Conservation (phyloP, 352 stramenopile genomes). For the Pythium monospermum region DNA sequence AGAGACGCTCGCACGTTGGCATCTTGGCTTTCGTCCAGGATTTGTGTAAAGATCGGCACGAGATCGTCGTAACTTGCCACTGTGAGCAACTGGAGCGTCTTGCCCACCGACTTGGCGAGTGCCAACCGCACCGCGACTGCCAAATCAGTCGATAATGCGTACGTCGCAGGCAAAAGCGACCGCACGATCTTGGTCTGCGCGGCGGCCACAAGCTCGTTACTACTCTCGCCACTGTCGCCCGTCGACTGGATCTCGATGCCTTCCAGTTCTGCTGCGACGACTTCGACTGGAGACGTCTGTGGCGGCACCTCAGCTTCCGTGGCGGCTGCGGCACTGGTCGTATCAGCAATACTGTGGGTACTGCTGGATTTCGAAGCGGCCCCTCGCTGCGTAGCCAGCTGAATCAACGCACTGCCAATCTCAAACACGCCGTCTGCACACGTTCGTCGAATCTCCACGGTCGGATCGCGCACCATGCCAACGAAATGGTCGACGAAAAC, state of each 20-base stretch:
- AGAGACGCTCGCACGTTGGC: slow-evolving; percentile 70
- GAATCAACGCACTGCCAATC: slow-evolving; percentile 54
- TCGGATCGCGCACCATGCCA: slow-evolving; percentile 72
- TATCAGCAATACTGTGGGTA: not conserved
- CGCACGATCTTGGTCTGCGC: slow-evolving; percentile 77
- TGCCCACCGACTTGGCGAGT: slow-evolving; percentile 70
- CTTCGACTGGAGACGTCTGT: slow-evolving; percentile 12
- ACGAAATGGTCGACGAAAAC: slow-evolving; percentile 88
- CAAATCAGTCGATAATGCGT: slow-evolving; percentile 68
- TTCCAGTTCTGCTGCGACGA: slow-evolving; percentile 24
- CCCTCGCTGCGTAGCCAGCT: slow-evolving; percentile 36
- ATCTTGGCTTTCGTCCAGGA: slow-evolving; percentile 79
- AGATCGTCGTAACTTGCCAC: slow-evolving; percentile 73
- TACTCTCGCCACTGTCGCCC: slow-evolving; percentile 4
- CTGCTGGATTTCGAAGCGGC: too few relatives aligned
- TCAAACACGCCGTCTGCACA: slow-evolving; percentile 65
- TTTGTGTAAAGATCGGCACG: slow-evolving; percentile 78
- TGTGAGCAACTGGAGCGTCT: slow-evolving; percentile 63
- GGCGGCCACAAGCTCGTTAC: slow-evolving; percentile 39
- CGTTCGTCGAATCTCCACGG: slow-evolving; percentile 78
- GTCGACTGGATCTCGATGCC: slow-evolving; percentile 21
- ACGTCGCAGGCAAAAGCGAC: slow-evolving; percentile 74
- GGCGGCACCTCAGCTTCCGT: not conserved
- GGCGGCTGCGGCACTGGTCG: not conserved
- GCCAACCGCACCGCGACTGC: slow-evolving; percentile 71